These are phyloP conservation scores for Colletotrichum chrysophilum DNA, from an alignment of 2,329 filamentous ascomycete genomes.

Conservation along the genomic window DNA sequence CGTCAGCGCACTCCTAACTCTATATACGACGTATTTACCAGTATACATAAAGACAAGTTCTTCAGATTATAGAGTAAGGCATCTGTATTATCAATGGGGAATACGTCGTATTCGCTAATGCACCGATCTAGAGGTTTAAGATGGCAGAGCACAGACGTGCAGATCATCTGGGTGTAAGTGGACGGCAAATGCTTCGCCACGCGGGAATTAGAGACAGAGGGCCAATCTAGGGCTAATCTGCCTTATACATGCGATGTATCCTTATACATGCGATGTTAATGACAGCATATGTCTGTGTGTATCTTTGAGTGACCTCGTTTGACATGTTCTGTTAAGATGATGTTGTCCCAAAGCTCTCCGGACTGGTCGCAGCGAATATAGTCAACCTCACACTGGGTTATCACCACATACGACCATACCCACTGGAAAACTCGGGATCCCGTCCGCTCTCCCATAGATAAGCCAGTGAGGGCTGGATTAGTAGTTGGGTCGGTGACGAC, in stretches of 20 bases:
- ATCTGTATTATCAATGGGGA: background rate
- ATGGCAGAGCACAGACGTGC: background rate
- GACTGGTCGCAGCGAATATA: background rate
- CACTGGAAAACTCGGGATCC: slow-evolving; percentile 3
- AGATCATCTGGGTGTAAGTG: background rate
- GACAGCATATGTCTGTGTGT: background rate
- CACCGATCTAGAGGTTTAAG: background rate
- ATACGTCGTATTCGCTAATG: background rate
- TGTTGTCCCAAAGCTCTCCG: background rate
- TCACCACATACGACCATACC: background rate
- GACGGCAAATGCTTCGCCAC: background rate
- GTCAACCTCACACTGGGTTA: fast-evolving
- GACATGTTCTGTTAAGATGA: background rate
- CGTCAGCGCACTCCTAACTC: background rate
- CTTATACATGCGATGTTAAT: background rate
- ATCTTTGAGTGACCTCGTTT: background rate
- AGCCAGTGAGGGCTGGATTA: slow-evolving; percentile 3
- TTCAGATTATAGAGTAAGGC: background rate
- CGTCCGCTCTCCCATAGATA: slow-evolving; percentile 9
- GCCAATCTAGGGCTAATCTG: background rate
- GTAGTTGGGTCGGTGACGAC: slow-evolving; percentile 2
- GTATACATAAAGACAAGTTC: background rate
- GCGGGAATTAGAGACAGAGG: background rate
- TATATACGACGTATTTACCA: background rate
- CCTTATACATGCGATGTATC: background rate